Conservation (phyloP, 75 land plant species). For the Sequoiadendron giganteum region DNA sequence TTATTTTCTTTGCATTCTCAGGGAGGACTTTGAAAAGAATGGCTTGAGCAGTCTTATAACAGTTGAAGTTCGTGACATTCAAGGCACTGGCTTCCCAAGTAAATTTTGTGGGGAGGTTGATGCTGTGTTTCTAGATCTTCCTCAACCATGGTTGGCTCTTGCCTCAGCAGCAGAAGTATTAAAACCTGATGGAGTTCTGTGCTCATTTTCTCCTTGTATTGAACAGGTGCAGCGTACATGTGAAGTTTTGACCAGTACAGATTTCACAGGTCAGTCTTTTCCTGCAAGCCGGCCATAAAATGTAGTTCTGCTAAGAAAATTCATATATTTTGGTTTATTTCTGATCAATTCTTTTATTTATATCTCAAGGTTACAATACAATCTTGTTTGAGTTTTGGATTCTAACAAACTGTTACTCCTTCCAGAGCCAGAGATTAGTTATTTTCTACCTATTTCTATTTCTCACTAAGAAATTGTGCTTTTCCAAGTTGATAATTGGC, state of each 20-base stretch:
- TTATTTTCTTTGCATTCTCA: conserved; percentile 19
- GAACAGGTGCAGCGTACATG: conserved; percentile 89
- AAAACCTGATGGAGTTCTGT: conserved; percentile 67
- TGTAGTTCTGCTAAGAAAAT: background rate
- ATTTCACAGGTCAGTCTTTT: conserved; percentile 36
- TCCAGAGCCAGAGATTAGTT: background rate
- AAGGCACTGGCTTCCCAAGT: conserved; percentile 87
- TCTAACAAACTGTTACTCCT: background rate
- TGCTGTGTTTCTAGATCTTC: conserved; percentile 86
- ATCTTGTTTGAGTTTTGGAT: background rate
- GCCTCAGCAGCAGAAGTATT: conserved; percentile 66
- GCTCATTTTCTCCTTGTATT: conserved; percentile 97
- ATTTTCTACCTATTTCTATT: background rate
- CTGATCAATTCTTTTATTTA: background rate
- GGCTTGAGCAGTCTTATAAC: conserved; percentile 44
- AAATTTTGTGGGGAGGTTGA: conserved; percentile 57
- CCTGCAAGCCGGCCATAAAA: background rate
- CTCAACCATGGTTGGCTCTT: conserved; percentile 95
- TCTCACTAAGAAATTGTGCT: background rate
- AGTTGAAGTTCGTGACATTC: conserved; percentile 82
- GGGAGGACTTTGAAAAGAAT: conserved; percentile 58
- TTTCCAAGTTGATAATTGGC: background rate
- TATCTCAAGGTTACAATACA: background rate
- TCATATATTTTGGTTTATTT: background rate
- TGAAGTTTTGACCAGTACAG: conserved; percentile 28